A percentile compares a stretch with the other conserved stretches of the same genome.
Conservation (phyloP, 176 grass and related monocot species). For the Oryza nivara region DNA sequence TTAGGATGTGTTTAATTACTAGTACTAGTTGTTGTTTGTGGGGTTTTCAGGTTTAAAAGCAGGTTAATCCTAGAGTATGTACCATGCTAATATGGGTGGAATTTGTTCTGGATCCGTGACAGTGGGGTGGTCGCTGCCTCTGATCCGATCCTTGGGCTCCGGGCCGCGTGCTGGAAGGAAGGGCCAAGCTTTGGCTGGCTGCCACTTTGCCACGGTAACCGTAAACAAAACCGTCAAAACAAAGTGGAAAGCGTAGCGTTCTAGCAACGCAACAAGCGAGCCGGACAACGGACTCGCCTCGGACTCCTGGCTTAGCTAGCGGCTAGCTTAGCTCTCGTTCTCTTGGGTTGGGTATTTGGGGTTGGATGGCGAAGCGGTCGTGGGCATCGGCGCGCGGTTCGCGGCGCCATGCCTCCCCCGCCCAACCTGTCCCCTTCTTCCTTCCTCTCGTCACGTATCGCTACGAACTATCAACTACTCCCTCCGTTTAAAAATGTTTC, state of each 20-base stretch:
- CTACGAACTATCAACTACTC: no score
- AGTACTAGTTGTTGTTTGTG: no score
- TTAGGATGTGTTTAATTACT: no score
- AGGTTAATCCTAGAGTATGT: neutral
- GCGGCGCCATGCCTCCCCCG: neutral
- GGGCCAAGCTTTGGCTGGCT: conserved; percentile 17
- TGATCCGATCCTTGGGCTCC: conserved; percentile 14
- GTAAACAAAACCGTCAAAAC: conserved; percentile 17
- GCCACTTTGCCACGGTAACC: conserved; percentile 31
- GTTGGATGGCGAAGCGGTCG: no score
- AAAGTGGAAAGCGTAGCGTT: neutral
- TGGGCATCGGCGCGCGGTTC: no score
- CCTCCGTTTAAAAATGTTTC: no score
- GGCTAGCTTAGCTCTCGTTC: no score
- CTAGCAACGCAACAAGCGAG: conserved; percentile 23
- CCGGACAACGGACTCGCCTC: conserved; percentile 19
- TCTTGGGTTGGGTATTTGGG: no score
- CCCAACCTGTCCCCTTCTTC: neutral
- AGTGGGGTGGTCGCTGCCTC: neutral
- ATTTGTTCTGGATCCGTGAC: neutral
- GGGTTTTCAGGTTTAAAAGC: neutral
- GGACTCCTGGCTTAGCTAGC: no score
- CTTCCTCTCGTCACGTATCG: no score
- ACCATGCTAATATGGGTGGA: neutral
- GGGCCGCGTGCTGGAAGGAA: conserved; percentile 30